phyloP scores from a whole-genome alignment of 2,329 filamentous ascomycete species.

The Botryotinia calthae region DNA sequence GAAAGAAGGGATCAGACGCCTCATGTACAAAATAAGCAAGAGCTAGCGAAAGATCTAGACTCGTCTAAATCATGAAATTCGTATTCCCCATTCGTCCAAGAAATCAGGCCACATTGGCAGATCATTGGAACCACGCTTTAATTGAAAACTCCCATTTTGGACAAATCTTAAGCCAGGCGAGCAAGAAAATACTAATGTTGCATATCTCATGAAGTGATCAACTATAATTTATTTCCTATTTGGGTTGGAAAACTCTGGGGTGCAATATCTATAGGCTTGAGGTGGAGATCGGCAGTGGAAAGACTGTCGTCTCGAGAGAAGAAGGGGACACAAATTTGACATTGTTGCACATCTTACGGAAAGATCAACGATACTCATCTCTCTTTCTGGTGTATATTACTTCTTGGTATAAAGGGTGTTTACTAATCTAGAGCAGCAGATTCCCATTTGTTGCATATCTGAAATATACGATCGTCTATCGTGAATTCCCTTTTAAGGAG shows the following conservation, averaged over 20 bases:
- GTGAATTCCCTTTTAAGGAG: slow-evolving; percentile 12
- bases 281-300: background rate
- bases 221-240: background rate
- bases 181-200: background rate
- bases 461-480: slow-evolving; percentile 11
- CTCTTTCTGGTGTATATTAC: background rate
- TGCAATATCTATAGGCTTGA: background rate
- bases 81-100: background rate
- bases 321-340: background rate
- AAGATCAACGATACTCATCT: slow-evolving; percentile 11
- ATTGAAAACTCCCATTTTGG: slow-evolving; percentile 9
- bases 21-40: slow-evolving; percentile 1
- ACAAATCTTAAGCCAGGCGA: background rate
- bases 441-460: slow-evolving; percentile 4
- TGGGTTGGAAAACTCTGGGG: background rate
- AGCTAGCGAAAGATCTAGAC: slow-evolving; percentile 16
- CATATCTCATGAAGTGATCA: slow-evolving; percentile 4
- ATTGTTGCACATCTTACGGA: slow-evolving; percentile 14
- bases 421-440: background rate
- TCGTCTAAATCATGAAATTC: slow-evolving; percentile 16
- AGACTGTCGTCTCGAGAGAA: background rate
- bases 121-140: slow-evolving; percentile 9
- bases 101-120: slow-evolving; percentile 20
- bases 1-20: slow-evolving; percentile 5
- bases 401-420: background rate